Evolutionary conservation across 2,329 filamentous ascomycete species (phyloP), one percentile per base, ranked within the genome.

Genomic region (Diaporthe vexans): DNA sequence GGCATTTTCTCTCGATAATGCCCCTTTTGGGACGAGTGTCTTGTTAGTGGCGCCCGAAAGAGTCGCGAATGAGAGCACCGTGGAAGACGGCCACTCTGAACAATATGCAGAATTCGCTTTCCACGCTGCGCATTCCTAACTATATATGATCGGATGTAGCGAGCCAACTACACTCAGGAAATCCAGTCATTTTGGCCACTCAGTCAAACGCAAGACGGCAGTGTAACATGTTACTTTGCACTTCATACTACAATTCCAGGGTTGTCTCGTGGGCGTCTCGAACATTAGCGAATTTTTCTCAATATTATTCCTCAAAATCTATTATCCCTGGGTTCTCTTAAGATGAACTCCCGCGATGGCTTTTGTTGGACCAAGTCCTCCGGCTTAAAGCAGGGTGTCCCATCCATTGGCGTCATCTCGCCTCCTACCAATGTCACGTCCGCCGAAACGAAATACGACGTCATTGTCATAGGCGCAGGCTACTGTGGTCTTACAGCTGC

Each of bases 1-100:
- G 61, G 43, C 43, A 2, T 51, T 67, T 67, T 67, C 61, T 67
- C 61, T 17, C 26, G 51, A 35, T 67, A 67, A 35, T 52, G 61
- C 61, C 61, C 46, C 19, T 24, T 67, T 67, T 67, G 26, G 61
- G 61, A 65, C 61, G 61, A 51, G 43, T n/a, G 11, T 40, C 37
- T 21, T 35, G 19, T 24, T 35, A 21, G 40, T 63, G 17, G 43
- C 21, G 24, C 9, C 13, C 17, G 19, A 11, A 8, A 26, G 26
- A 8, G 7, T 24, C 37, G 10, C 5, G 26, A 33, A 24, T 33
- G 6, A 17, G 43, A 51, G 2, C 43, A 17, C 5, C 33, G 15
- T 29, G 9, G 11, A 65, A n/a, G 61, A 51, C 24, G n/a, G n/a
- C 43, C 26, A 33, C 59, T n/a, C 4, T 33, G 37, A 35, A 24